Base-by-base conservation (phyloP, 371 early-diverging fungal species). In the Mucor mucedo region DNA sequence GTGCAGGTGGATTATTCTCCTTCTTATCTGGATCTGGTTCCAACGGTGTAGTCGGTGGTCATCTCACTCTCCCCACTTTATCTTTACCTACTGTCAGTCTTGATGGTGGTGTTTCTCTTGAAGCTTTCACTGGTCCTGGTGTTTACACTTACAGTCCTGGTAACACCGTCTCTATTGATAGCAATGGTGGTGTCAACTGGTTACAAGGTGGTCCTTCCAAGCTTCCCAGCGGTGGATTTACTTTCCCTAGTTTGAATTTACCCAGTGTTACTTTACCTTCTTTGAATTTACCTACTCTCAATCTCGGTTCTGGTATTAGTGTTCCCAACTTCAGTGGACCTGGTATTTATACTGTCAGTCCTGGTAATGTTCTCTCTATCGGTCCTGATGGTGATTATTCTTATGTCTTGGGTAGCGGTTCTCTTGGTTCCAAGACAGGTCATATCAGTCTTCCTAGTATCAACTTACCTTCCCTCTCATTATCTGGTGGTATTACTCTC, bases 71-170 rank as follows among this genome's bases (percentile, higher is more conserved):
- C n/a, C 57, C 42, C 32, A 42, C 35, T 30, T 57, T 52, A 5
- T 28, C 8, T 21, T 57, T 44, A 32, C 57, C 38, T 52, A 41
- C 56, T 3, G 13, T 63, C 10, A 52, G 42, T 30, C 14, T 63
- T 2, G 33, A 13, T 13, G 38, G 21, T 10, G 64, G 52, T 1
- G 9, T 52, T 6, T 8, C 30, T 14, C 21, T 64, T 45, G 52
- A 33, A 5, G 6, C n/a, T 6, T 64, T 21, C 16, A 58, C n/a
- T 38, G 64, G 53, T n/a, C 58, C 64, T 14, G 64, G 64, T 5
- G 0, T 52, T n/a, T 57, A 63, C 21, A 58, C 53, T 0, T 16
- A 52, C 16, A 13, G 41, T 16, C 57, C 57, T 27, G 63, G 63
- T 44, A 52, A 56, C 28, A 14, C 42, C 16, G 33, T 63, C 5